phyloP scores from a whole-genome alignment of 768 basidiomycete genomes.

The Suillus lakei region DNA sequence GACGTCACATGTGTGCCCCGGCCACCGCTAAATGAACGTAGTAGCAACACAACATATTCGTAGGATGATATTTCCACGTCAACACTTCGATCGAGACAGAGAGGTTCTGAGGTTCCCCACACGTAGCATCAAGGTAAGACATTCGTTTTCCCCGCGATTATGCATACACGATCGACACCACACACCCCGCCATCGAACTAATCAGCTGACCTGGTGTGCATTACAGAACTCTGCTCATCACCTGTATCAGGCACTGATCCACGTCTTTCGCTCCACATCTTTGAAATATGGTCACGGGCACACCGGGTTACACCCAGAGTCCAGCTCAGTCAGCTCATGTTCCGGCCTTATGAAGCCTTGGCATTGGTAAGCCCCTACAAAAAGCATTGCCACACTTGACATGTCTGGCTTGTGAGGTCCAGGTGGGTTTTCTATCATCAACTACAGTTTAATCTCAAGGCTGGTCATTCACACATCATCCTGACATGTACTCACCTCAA shows the following conservation, averaged over 20 bases:
- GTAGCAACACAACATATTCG: neutral
- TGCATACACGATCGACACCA: neutral
- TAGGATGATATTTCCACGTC: neutral
- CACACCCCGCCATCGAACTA: neutral
- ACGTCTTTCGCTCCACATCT: neutral
- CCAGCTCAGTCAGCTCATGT: neutral
- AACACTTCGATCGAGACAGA: neutral
- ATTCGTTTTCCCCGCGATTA: neutral
- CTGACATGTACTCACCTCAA: neutral
- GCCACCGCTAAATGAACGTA: neutral
- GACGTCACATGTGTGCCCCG: neutral
- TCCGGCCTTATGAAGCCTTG: neutral
- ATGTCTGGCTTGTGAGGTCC: neutral
- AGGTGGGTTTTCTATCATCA: neutral
- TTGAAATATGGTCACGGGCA: neutral
- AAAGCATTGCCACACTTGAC: neutral
- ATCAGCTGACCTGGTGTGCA: neutral
- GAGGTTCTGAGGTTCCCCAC: neutral
- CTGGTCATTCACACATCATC: neutral
- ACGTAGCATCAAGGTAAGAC: neutral
- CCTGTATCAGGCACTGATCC: neutral
- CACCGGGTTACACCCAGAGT: neutral
- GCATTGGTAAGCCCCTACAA: neutral
- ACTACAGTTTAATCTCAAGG: neutral
- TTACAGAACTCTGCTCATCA: too few relatives aligned